Conservation (phyloP, 495 filamentous ascomycete species). For the Hyaloscypha finlandica region DNA sequence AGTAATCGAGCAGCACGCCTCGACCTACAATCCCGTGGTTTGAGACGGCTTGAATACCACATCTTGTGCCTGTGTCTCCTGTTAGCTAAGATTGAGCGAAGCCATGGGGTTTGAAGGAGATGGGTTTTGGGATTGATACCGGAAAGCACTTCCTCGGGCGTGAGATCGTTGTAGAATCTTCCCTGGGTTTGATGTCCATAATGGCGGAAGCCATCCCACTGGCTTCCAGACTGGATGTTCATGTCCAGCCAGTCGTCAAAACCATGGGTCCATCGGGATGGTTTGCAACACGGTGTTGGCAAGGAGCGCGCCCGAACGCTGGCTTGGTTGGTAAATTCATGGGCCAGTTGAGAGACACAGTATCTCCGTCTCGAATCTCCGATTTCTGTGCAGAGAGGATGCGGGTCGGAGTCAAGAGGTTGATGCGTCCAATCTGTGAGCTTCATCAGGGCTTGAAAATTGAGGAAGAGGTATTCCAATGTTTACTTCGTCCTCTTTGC, state of each 20-base stretch:
- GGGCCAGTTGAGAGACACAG: neutral
- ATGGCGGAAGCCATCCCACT: conserved; percentile 59
- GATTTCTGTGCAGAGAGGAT: neutral
- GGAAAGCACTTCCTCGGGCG: neutral
- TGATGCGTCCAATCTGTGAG: neutral
- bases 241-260: neutral
- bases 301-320: neutral
- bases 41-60: neutral
- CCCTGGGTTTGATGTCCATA: conserved; percentile 32
- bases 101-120: too few relatives aligned
- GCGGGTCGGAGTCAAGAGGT: neutral
- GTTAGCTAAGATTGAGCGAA: too few relatives aligned
- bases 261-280: neutral
- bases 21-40: neutral
- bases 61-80: too few relatives aligned
- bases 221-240: conserved; percentile 54
- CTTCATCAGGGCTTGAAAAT: neutral
- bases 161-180: conserved; percentile 1
- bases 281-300: neutral
- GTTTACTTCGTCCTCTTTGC: neutral
- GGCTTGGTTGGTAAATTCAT: neutral
- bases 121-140: too few relatives aligned
- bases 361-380: neutral
- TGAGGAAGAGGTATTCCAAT: neutral
- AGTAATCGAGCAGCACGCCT: neutral